phyloP scores from a whole-genome alignment of 495 filamentous ascomycete species.

The Aspergillus funiculosus region DNA sequence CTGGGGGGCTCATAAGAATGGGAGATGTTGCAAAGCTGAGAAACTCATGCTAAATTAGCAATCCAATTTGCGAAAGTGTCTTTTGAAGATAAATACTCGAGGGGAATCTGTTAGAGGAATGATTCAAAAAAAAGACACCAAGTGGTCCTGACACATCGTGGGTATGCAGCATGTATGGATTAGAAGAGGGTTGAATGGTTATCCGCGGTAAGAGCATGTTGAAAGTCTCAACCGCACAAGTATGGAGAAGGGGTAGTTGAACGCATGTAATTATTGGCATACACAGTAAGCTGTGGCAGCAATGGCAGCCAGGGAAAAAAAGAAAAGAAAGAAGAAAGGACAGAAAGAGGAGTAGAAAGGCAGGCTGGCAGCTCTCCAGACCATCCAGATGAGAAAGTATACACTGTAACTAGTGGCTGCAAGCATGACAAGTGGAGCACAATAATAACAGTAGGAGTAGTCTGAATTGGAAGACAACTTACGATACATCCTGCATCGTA shows the following conservation, averaged over 20 bases:
- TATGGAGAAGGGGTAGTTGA: constrained; percentile 11
- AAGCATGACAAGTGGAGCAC: constrained; percentile 32
- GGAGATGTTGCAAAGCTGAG: constrained; percentile 38
- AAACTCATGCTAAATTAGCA: constrained; percentile 22
- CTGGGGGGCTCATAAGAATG: constrained; percentile 43
- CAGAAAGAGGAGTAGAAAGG: neutral
- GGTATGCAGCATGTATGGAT: constrained; percentile 15
- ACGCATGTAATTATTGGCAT: constrained; percentile 15
- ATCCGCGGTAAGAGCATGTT: constrained; percentile 11
- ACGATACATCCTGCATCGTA: constrained; percentile 45
- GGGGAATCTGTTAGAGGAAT: constrained; percentile 19
- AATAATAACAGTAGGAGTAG: too few relatives aligned
- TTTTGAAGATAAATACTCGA: constrained; percentile 17
- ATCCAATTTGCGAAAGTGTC: constrained; percentile 15
- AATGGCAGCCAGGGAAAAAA: constrained; percentile 10
- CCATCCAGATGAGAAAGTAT: constrained; percentile 34
- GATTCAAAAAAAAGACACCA: constrained; percentile 8
- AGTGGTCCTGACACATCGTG: constrained; percentile 12
- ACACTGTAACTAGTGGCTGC: constrained; percentile 35
- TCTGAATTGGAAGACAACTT: constrained; percentile 42
- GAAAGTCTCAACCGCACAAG: constrained; percentile 6
- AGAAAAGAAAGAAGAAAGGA: constrained; percentile 8
- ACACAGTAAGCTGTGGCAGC: neutral
- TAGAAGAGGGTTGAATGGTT: constrained; percentile 7
- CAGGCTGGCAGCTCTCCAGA: constrained; percentile 10